Conservation (phyloP, 352 stramenopile genomes). For the Phytophthora cactorum region DNA sequence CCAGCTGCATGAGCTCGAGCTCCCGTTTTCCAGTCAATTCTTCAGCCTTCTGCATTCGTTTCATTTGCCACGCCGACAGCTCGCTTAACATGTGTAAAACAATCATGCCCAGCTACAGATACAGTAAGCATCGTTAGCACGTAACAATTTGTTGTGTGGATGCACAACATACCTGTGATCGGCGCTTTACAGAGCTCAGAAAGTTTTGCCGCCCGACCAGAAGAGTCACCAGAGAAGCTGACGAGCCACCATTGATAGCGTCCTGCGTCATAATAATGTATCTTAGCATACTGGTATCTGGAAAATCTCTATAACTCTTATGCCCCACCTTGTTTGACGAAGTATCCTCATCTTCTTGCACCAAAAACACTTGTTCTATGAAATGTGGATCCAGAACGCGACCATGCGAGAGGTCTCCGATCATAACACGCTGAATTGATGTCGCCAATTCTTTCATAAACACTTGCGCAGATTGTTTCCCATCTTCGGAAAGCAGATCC, state of each 20-base stretch:
- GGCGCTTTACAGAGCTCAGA: conserved; percentile 55
- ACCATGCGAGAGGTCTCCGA: conserved; percentile 36
- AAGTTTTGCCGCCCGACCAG: conserved; percentile 34
- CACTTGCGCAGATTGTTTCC: conserved; percentile 33
- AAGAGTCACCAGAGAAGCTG: conserved; percentile 28
- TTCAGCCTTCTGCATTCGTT: conserved; percentile 88
- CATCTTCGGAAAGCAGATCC: conserved; percentile 59
- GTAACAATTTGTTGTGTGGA: neutral
- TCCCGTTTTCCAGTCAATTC: conserved; percentile 76
- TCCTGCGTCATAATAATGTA: conserved; percentile 16
- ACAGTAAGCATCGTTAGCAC: conserved; percentile 18
- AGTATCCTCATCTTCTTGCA: conserved; percentile 36
- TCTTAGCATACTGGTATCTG: conserved; percentile 3
- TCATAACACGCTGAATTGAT: conserved; percentile 62
- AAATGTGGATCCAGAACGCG: conserved; percentile 52
- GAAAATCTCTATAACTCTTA: neutral
- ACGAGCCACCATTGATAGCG: neutral
- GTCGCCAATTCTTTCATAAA: conserved; percentile 63
- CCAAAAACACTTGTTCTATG: conserved; percentile 59
- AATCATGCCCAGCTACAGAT: conserved; percentile 69
- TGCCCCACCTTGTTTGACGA: conserved; percentile 15
- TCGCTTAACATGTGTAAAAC: conserved; percentile 79
- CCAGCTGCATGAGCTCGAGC: conserved; percentile 75
- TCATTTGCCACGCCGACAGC: conserved; percentile 89
- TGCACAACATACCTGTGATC: conserved; percentile 62